phyloP scores from a whole-genome alignment of 768 basidiomycete genomes.

The Termitomyces sp. region DNA sequence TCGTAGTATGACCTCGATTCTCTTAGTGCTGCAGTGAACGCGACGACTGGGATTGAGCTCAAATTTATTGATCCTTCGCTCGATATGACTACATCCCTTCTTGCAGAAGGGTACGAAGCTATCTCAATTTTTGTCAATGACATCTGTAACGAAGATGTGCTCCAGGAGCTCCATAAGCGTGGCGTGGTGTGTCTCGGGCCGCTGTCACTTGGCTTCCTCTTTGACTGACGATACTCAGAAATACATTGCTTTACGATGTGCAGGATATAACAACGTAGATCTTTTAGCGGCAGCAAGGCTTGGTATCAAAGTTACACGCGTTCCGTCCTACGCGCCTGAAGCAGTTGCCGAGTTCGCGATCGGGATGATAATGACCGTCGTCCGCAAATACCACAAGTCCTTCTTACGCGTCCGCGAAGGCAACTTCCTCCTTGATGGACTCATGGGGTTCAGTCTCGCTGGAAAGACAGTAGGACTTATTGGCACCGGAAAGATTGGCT shows the following conservation, averaged over 20 bases:
- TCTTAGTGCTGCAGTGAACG: slow-evolving; percentile 21
- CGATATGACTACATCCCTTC: slow-evolving; percentile 26
- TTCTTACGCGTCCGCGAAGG: slow-evolving; percentile 40
- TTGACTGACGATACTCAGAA: slow-evolving; percentile 18
- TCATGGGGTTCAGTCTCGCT: slow-evolving; percentile 33
- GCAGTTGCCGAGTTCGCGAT: slow-evolving; percentile 40
- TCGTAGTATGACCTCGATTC: slow-evolving; percentile 31
- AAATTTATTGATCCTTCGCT: slow-evolving; percentile 33
- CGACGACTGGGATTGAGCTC: slow-evolving; percentile 23
- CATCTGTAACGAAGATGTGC: slow-evolving; percentile 27
- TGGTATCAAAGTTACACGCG: slow-evolving; percentile 32
- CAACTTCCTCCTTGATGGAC: slow-evolving; percentile 38
- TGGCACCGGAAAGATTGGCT: slow-evolving; percentile 38
- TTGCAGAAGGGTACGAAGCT: slow-evolving; percentile 31
- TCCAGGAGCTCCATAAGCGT: slow-evolving; percentile 24
- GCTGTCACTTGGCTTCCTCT: not conserved
- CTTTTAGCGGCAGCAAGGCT: slow-evolving; percentile 21
- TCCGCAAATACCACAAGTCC: slow-evolving; percentile 41
- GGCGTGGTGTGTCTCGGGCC: slow-evolving; percentile 27
- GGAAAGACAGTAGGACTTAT: slow-evolving; percentile 39
- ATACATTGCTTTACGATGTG: slow-evolving; percentile 35
- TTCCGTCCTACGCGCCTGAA: slow-evolving; percentile 38
- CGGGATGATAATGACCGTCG: slow-evolving; percentile 39
- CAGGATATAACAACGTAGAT: slow-evolving; percentile 39
- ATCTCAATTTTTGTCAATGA: slow-evolving; percentile 41